Evolutionary conservation across 2,329 filamentous ascomycete genomes (phyloP).

Genomic region (Xylariaceae sp.): DNA sequence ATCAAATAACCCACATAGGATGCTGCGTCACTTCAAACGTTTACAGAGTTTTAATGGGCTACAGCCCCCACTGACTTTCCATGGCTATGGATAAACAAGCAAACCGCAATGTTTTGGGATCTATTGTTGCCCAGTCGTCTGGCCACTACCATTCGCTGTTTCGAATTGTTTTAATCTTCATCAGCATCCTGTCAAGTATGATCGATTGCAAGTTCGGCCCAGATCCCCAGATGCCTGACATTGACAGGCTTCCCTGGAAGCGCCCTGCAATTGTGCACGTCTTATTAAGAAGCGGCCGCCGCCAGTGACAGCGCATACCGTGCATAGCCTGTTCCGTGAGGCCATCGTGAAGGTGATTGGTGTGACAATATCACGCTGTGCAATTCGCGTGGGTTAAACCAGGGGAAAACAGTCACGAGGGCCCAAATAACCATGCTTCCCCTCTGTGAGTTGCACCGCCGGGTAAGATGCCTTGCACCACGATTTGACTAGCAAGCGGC

Average conservation of each 20-base stretch:
- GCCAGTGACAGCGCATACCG: neutral
- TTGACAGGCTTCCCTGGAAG: neutral
- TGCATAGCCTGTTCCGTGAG: neutral
- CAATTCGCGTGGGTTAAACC: slow-evolving; percentile 12
- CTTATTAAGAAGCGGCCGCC: neutral
- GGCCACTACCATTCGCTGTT: neutral
- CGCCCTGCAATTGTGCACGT: neutral
- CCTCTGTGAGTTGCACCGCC: slow-evolving; percentile 10
- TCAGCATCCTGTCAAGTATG: neutral
- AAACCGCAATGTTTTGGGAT: neutral
- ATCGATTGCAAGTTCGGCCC: neutral
- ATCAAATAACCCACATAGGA: too few relatives aligned
- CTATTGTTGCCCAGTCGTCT: too few relatives aligned
- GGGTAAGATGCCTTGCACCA: slow-evolving; percentile 16
- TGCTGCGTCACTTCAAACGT: too few relatives aligned
- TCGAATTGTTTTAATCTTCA: neutral
- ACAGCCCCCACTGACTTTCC: too few relatives aligned
- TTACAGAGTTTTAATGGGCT: too few relatives aligned
- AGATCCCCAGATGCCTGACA: neutral
- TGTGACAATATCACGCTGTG: slow-evolving; percentile 12
- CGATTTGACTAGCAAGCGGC: slow-evolving; percentile 13
- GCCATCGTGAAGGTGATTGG: neutral
- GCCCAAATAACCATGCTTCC: slow-evolving; percentile 16
- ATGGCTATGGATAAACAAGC: too few relatives aligned
- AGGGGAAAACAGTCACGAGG: slow-evolving; percentile 16